Base-by-base conservation (phyloP, 495 filamentous ascomycete species). In the Annulohypoxylon maeteangense region DNA sequence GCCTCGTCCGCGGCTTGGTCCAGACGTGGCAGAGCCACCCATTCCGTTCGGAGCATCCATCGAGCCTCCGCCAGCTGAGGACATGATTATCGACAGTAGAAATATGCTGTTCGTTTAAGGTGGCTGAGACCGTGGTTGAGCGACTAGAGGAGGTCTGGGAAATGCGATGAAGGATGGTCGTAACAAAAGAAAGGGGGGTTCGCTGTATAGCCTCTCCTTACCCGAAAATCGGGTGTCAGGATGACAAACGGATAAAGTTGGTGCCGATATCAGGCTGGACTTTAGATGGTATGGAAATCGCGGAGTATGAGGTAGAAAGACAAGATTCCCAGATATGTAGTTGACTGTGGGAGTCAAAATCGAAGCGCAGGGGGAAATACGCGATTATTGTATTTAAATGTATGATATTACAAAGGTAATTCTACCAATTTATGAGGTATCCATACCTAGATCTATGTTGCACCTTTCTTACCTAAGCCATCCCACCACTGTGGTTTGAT, bases 1-100 rank as follows among this genome's bases (percentile, higher is more conserved):
- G 25, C 77, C 79, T 56, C 81, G 70, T 4, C 73, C 70, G 44
- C 68, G 72, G 53, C 44, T 42, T 47, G 64, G 51, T 4, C 44
- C 66, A 7, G 29, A 10, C 3, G 40, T 27, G 22, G 10, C 12
- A 34, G 57, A 55, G 36, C 25, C 42, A 10, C 34, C 3, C 4
- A 32, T 47, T 12, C 16, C 60, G 20, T 51, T 64, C 18, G 67
- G 42, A n/a, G 38, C 2, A 42, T 62, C 45, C 40, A 27, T 50
- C 11, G 47, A 55, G 20, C 6, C 34, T 2, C 27, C 38, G 7
- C 23, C 36, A 34, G 48, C 4, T 44, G 25, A 40, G 18, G 42
- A 31, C 64, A 67, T 67, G 18, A 42, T 67, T 16, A 42, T 40
- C 45, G 32, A 18, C n/a, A 7, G 65, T 3, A 29, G 11, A 38